Base-by-base conservation (phyloP, 352 stramenopile genomes). In the Phytophthora pluvialis region DNA sequence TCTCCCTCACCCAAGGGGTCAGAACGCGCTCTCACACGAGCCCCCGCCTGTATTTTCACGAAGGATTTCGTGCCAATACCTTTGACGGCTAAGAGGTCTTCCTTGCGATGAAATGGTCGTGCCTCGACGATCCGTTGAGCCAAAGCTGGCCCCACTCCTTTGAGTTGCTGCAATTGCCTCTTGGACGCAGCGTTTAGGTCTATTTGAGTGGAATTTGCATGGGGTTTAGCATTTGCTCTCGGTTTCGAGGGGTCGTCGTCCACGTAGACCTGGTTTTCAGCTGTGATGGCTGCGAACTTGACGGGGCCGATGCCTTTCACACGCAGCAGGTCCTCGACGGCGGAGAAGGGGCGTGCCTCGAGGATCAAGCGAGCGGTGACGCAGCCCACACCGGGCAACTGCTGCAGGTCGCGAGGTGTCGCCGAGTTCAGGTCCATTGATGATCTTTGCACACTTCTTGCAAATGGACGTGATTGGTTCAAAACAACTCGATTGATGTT, bases 71-170 rank as follows among this genome's bases (percentile, higher is more conserved):
- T 42, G 0, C 78, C 74, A 43, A 90, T 83, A 7, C 77, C 75
- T 28, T 72, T 75, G 28, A 92, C 77, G 3, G 58, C 67, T 51
- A 85, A 48, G 12, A 92, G 40, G 35, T 88, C 81, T 43, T 86
- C 73, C 12, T 76, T 78, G 2, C 73, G 60, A 10, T 64, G 35
- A 54, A 89, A 90, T 2, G 83, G 83, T 26, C 83, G 70, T 1
- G 61, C 63, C 1, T 72, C 52, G 5, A 86, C 36, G 45, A 90
- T 93, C 2, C 67, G 68, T 51, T 78, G 48, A 5, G 80, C 81
- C 8, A 80, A 50, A 13, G 48, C 53, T 0, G 66, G 67, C 5
- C 79, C 79, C 16, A 93, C 65, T 4, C 77, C 81, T 12, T 62
- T 70, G 0, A 93, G 60, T 10, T 49, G 49, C 50, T 70, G 32